phyloP scores from a whole-genome alignment of 2,329 filamentous ascomycete genomes.

The Botryotinia calthae region DNA sequence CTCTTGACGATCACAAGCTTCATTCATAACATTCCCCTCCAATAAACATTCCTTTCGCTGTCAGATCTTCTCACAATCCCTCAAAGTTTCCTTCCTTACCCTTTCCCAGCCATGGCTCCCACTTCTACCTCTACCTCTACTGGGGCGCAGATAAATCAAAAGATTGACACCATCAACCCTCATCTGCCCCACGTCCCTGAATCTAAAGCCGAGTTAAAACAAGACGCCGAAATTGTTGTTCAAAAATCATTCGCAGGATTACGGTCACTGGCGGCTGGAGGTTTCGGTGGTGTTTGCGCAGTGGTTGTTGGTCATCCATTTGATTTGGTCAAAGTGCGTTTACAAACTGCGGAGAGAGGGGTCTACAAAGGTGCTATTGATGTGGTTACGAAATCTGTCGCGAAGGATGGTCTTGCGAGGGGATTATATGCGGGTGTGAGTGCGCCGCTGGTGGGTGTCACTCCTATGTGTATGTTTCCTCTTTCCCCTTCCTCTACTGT shows the following conservation, averaged over 20 bases:
- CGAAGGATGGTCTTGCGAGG: constrained; percentile 74
- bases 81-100: background rate
- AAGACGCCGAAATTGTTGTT: constrained; percentile 33
- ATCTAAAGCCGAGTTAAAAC: constrained; percentile 37
- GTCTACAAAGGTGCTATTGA: constrained; percentile 89
- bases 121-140: constrained; percentile 22
- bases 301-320: constrained; percentile 96
- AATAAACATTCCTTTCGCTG: background rate
- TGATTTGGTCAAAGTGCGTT: constrained; percentile 93
- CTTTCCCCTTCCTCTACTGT: background rate
- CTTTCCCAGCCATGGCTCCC: constrained; percentile 11
- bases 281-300: constrained; percentile 89
- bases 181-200: constrained; percentile 39
- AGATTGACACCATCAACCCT: constrained; percentile 33
- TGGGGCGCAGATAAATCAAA: constrained; percentile 34
- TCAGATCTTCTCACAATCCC: background rate
- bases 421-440: constrained; percentile 97
- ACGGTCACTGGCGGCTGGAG: constrained; percentile 82
- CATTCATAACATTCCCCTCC: background rate
- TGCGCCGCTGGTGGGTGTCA: constrained; percentile 90
- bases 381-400: constrained; percentile 84
- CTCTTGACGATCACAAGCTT: constrained; percentile 11
- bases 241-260: constrained; percentile 54
- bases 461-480: constrained; percentile 86
- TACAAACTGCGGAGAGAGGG: constrained; percentile 93